Evolutionary conservation across 2,329 filamentous ascomycete species (phyloP).

Genomic region (Zymoseptoria tritici): DNA sequence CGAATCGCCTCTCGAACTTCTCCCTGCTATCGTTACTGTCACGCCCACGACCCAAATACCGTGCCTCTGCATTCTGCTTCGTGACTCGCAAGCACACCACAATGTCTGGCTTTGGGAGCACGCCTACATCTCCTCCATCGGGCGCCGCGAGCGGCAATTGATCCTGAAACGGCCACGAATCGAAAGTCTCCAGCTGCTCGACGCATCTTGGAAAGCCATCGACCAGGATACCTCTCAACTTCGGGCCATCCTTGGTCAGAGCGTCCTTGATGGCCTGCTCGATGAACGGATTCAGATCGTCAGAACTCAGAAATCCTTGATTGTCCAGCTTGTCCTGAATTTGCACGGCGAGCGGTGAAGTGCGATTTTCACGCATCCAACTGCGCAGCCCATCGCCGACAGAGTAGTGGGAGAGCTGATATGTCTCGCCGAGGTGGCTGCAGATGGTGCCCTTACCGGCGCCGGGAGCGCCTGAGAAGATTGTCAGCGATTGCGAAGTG

Average conservation of each 20-base stretch:
- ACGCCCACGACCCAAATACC: background rate
- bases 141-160: background rate
- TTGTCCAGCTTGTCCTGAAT: background rate
- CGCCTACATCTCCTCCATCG: background rate
- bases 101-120: background rate
- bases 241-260: background rate
- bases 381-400: conserved; percentile 5
- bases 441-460: conserved; percentile 31
- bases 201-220: conserved; percentile 8
- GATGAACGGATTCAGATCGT: background rate
- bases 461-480: conserved; percentile 23
- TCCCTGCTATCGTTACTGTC: background rate
- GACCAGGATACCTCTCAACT: background rate
- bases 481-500: background rate
- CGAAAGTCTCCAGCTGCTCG: background rate
- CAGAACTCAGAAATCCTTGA: background rate
- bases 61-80: background rate
- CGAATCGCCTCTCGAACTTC: conserved; percentile 6
- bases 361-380: background rate
- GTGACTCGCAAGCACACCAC: conserved; percentile 1
- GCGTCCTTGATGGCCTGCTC: background rate
- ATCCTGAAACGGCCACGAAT: background rate
- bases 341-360: background rate
- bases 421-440: background rate
- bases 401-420: conserved; percentile 2